Base-by-base conservation (phyloP, 1,284 basidiomycete species). In the Irpex lacteus region DNA sequence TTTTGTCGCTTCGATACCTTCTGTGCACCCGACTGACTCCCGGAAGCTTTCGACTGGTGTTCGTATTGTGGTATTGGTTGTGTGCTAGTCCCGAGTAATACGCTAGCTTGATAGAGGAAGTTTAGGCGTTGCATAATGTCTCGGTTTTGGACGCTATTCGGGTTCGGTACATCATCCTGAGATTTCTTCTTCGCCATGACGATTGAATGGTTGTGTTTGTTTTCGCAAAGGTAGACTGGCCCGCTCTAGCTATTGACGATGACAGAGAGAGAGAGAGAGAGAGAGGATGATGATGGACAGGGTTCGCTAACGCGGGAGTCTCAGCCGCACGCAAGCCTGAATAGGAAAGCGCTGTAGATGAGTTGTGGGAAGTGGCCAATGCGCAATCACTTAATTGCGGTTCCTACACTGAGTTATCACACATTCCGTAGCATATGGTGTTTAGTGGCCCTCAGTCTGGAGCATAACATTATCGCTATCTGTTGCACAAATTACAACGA, bases 81-180 rank as follows among this genome's bases (percentile, higher is more conserved):
- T 32, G 40, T 13, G 62, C 50, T 26, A 18, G 56, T 34, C 56
- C 82, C 81, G 47, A 94, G 76, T 67, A 90, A 87, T 4, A 84
- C 79, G 69, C 90, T 88, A 36, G 92, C 91, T 76, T 94, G 92
- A 71, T 92, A 92, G 36, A 94, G 82, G 73, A 92, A 95, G 76
- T 90, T 94, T 67, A 94, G 81, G 32, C 92, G 83, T 72, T 94
- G 92, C 37, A 92, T 82, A 47, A 90, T 85, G 71, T 94, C 92
- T 44, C 86, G 79, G 72, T 91, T 91, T 3, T 81, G 70, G 44
- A 90, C 78, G 66, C 73, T 83, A 72, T 79, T 81, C 2, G 85
- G 78, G 61, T 83, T 88, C 0, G 88, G 86, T 5, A 70, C 76
- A 19, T 84, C 82, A 63, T 85, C 83, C 70, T 85, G 87, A 68